phyloP scores from a whole-genome alignment of 2,329 filamentous ascomycete species.

The Nemania bipapillata region DNA sequence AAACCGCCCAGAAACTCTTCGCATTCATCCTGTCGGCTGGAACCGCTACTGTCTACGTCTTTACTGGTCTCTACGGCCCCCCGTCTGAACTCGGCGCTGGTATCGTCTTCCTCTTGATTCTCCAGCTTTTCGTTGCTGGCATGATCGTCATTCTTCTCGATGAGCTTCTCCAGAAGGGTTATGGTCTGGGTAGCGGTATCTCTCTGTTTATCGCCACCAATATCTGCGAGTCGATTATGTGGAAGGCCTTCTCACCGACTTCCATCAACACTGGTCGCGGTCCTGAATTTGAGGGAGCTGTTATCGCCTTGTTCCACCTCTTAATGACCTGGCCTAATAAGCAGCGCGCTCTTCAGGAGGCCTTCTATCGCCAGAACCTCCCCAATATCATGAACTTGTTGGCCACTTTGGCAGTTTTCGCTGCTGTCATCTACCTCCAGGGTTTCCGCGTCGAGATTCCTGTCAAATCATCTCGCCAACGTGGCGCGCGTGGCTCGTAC shows the following conservation, averaged over 20 bases:
- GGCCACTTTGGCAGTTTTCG: constrained; percentile 91
- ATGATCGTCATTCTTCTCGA: constrained; percentile 99
- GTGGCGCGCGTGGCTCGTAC: constrained; percentile 97
- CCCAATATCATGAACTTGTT: constrained; percentile 99
- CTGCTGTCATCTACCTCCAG: constrained; percentile 98
- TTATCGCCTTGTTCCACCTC: constrained; percentile 97
- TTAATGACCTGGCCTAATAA: constrained; percentile 99
- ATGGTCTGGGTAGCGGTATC: constrained; percentile 97
- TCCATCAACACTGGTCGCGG: constrained; percentile 99
- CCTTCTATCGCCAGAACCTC: constrained; percentile 98
- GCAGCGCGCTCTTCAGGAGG: constrained; percentile 96
- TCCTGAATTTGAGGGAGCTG: constrained; percentile 97
- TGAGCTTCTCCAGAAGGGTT: constrained; percentile 98
- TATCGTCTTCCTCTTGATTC: constrained; percentile 97
- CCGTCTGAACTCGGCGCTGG: constrained; percentile 96
- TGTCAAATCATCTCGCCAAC: constrained; percentile 98
- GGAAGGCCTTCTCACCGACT: constrained; percentile 99
- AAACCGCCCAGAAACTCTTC: constrained; percentile 98
- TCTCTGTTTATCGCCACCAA: constrained; percentile 99
- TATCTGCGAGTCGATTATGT: constrained; percentile 99
- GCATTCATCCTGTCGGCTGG: constrained; percentile 98
- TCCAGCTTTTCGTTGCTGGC: constrained; percentile 96
- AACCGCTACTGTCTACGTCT: constrained; percentile 96
- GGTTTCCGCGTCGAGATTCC: constrained; percentile 99
- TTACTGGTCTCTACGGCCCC: constrained; percentile 96